Evolutionary conservation across 768 basidiomycete genomes (phyloP).

Genomic region (Sarcodon aspratus): DNA sequence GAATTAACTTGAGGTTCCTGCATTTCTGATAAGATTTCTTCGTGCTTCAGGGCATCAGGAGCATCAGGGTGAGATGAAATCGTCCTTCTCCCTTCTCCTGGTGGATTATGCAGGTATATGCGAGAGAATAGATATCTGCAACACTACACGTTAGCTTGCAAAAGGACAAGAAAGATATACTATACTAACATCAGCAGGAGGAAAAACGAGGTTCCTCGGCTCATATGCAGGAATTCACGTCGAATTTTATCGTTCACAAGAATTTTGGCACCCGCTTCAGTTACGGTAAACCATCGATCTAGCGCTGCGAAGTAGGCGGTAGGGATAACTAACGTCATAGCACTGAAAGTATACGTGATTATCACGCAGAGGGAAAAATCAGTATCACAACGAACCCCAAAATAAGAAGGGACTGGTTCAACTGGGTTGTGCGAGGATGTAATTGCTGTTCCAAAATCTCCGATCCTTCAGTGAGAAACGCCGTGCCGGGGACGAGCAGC

Average conservation of each 20-base stretch:
- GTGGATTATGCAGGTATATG: constrained; percentile 61
- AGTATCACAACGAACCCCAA: constrained; percentile 38
- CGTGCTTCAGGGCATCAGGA: constrained; percentile 13
- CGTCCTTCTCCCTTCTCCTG: constrained; percentile 43
- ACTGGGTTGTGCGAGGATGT: constrained; percentile 49
- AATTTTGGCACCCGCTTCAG: constrained; percentile 4
- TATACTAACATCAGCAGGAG: constrained; percentile 44
- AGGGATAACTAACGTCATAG: constrained; percentile 51
- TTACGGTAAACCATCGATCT: constrained; percentile 23
- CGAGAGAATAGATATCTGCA: constrained; percentile 50
- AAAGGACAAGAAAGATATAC: background rate
- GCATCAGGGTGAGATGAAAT: constrained; percentile 31
- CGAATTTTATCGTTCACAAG: constrained; percentile 34
- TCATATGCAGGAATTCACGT: constrained; percentile 42
- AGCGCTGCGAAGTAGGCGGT: constrained; percentile 59
- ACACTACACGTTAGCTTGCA: background rate
- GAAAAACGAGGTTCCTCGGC: constrained; percentile 53
- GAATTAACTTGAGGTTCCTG: constrained; percentile 50
- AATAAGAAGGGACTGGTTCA: constrained; percentile 59
- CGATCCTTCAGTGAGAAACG: constrained; percentile 61
- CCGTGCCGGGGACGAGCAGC: constrained; percentile 55
- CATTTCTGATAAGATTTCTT: constrained; percentile 29
- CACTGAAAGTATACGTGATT: constrained; percentile 23
- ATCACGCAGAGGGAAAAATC: background rate
- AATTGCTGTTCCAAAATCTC: constrained; percentile 55